Evolutionary conservation across 73 alveolate genomes (phyloP), one percentile per base, ranked within the genome.

Genomic region (Paraurostyla sp.): DNA sequence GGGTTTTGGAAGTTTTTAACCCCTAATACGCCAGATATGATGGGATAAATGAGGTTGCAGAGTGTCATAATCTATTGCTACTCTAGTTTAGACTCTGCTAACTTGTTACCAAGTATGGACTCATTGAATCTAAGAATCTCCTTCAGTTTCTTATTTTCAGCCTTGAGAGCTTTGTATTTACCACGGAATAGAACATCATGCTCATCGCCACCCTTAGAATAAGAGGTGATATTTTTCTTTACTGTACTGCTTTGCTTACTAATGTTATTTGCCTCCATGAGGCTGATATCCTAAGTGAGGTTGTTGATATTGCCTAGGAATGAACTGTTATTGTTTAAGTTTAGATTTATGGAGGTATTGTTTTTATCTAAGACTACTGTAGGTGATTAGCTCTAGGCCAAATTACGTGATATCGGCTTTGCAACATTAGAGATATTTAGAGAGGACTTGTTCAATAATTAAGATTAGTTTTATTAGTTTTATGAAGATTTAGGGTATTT

Each of bases 111-210:
- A 3, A 60, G 23, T 13, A 60, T 30, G 32, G 78, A 60, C 25
- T 60, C 78, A 33, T 60, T 60, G 32, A 50, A 7, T 6, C 78
- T 18, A 6, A 60, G 50, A 2, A 60, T 16, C 32, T 60, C 78
- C 25, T 60, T 60, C 3, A 60, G 50, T 60, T 60, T 60, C 32
- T 60, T 60, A 60, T 60, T 60, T 27, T 60, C 78, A 16, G 78
- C 78, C 25, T 60, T 60, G 29, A 60, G 32, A 6, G 78, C 78
- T 60, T 60, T 60, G 32, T 60, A 60, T 60, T 60, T 60, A 23
- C 78, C 25, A 29, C 50, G 22, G 15, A 60, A 30, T 9, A 60
- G 78, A 3, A 60, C 78, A 33, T 60, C 78, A 30, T 60, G n/a
- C n/a, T n/a, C n/a, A n/a, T n/a, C n/a, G n/a, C n/a, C n/a, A n/a